Evolutionary conservation across 345 rosid species (phyloP).

Genomic region (Citrus glauca): DNA sequence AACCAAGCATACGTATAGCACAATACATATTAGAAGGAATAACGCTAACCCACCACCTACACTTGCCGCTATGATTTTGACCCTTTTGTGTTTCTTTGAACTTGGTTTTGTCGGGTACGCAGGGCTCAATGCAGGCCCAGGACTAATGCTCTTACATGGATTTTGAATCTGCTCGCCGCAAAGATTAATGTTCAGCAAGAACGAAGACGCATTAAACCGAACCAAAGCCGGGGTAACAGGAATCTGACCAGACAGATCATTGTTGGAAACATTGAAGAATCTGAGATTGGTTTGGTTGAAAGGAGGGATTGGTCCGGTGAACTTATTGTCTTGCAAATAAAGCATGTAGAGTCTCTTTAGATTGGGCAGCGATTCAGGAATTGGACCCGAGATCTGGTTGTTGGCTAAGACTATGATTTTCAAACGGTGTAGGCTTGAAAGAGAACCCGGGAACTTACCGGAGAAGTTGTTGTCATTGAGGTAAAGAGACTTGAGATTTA

Average conservation of each 20-base stretch:
- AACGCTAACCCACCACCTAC: constrained; percentile 57
- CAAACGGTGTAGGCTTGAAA: constrained; percentile 66
- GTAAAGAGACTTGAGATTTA: constrained; percentile 76
- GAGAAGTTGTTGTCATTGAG: constrained; percentile 70
- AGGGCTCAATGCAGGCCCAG: constrained; percentile 34
- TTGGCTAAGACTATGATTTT: constrained; percentile 56
- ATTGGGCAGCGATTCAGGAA: constrained; percentile 56
- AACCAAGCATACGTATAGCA: constrained; percentile 19
- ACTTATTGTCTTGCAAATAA: constrained; percentile 53
- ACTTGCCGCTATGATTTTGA: constrained; percentile 50
- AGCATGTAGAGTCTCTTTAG: constrained; percentile 63
- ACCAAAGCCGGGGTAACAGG: constrained; percentile 63
- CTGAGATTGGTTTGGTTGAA: constrained; percentile 76
- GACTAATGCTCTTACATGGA: constrained; percentile 31
- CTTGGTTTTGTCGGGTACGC: constrained; percentile 4
- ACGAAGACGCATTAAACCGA: constrained; percentile 68
- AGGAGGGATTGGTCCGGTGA: constrained; percentile 64
- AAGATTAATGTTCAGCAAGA: constrained; percentile 48
- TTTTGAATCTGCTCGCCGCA: constrained; percentile 72
- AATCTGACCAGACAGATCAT: constrained; percentile 65
- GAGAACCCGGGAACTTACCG: constrained; percentile 65
- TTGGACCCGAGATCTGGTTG: constrained; percentile 58
- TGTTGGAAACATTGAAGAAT: constrained; percentile 78
- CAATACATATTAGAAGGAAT: constrained; percentile 10
- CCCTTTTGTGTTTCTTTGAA: constrained; percentile 23